Conservation (phyloP, 208 protist species). For the Leishmania guyanensis region DNA sequence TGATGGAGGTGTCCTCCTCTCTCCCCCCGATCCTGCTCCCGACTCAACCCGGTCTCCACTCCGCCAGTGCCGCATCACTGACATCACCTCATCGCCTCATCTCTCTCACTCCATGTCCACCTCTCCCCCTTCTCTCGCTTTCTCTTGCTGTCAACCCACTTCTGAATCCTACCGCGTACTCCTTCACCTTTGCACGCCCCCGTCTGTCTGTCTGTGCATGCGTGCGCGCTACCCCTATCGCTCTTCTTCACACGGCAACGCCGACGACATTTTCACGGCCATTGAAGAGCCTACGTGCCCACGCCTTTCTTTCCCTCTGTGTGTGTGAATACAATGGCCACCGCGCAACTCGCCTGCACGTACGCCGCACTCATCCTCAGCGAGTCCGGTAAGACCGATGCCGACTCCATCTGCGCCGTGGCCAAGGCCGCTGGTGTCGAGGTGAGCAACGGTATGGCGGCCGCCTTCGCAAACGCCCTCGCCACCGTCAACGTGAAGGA, state of each 20-base stretch:
- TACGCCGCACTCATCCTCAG: conserved; percentile 95
- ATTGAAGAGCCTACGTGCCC: neutral
- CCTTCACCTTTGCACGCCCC: too few relatives aligned
- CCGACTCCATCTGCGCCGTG: conserved; percentile 56
- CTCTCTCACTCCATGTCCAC: conserved; percentile 7
- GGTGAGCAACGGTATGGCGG: conserved; percentile 77
- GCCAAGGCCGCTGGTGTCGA: conserved; percentile 79
- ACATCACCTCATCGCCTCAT: neutral
- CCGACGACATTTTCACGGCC: neutral
- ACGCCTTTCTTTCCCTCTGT: neutral
- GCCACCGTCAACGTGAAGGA: conserved; percentile 55
- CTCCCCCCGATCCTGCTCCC: neutral
- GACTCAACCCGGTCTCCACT: too few relatives aligned
- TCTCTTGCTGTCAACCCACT: neutral
- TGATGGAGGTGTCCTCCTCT: neutral
- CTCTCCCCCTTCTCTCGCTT: neutral
- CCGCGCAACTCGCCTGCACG: conserved; percentile 92
- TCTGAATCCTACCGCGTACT: neutral
- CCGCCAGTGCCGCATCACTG: neutral
- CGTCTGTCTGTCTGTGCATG: neutral
- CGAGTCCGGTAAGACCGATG: conserved; percentile 89
- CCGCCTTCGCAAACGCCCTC: conserved; percentile 67
- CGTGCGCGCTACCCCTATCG: neutral
- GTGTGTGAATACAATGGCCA: conserved; percentile 18
- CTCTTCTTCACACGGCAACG: neutral